Evolutionary conservation across 73 alveolate species (phyloP).

Genomic region (Tetrahymena elliotti): DNA sequence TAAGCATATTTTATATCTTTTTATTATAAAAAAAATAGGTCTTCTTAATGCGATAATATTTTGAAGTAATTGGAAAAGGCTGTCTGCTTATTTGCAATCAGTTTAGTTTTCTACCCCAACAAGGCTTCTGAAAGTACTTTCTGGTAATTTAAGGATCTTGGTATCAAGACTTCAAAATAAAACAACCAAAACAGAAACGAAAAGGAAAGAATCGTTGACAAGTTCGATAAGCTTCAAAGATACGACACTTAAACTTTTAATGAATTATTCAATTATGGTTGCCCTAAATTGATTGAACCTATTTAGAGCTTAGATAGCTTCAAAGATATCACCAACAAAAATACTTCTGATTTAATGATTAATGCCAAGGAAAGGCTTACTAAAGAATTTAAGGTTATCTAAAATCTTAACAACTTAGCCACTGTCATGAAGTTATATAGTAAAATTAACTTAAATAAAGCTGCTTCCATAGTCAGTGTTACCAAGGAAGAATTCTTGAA

Average conservation of each 20-base stretch:
- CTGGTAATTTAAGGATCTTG: not conserved
- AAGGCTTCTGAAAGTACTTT: not conserved
- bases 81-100: not conserved
- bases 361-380: not conserved
- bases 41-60: not conserved
- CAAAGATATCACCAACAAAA: not conserved
- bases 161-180: not conserved
- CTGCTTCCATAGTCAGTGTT: not conserved
- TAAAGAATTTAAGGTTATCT: not conserved
- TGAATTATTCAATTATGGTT: not conserved
- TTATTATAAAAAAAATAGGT: not conserved
- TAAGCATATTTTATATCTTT: not conserved
- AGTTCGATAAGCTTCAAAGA: not conserved
- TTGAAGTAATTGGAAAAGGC: not conserved
- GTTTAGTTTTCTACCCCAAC: not conserved
- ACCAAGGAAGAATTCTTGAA: not conserved
- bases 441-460: not conserved
- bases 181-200: not conserved
- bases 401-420: not conserved
- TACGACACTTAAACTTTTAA: not conserved
- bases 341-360: not conserved
- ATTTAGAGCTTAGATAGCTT: not conserved
- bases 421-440: not conserved
- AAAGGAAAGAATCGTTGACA: not conserved
- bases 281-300: not conserved